Conservation (phyloP, 768 basidiomycete genomes). For the Trametes meyenii region DNA sequence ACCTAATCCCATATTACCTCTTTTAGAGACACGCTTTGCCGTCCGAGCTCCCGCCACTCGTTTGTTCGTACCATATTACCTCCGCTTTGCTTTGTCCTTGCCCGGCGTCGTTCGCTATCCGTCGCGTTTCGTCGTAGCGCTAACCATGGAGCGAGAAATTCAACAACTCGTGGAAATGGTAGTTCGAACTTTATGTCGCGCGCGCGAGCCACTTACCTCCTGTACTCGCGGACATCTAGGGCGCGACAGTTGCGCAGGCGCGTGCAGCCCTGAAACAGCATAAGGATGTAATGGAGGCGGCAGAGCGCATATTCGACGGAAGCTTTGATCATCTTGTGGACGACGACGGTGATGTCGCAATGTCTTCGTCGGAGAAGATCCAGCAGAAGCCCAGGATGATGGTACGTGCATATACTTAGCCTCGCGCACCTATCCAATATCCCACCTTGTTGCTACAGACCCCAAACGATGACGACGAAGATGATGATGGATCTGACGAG, state of each 20-base stretch:
- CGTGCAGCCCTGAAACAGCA: constrained; percentile 78
- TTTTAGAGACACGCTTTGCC: not conserved
- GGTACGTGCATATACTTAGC: constrained; percentile 23
- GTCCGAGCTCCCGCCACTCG: not conserved
- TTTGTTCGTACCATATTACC: not conserved
- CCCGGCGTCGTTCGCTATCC: not conserved
- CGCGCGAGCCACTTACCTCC: not conserved
- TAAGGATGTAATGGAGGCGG: constrained; percentile 92
- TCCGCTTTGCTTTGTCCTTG: not conserved
- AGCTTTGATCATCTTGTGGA: constrained; percentile 76
- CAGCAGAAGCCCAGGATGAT: constrained; percentile 30
- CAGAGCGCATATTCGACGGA: constrained; percentile 83
- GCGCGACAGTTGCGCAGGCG: constrained; percentile 81
- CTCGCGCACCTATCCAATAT: not conserved
- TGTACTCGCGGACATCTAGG: constrained; percentile 51
- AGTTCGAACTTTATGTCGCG: not conserved
- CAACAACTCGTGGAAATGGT: constrained; percentile 43
- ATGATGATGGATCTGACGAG: constrained; percentile 53
- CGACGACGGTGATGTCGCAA: constrained; percentile 44
- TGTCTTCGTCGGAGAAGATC: constrained; percentile 20
- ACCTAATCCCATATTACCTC: constrained; percentile 3
- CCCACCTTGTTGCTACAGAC: constrained; percentile 44
- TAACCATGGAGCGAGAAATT: constrained; percentile 38
- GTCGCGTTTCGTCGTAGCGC: not conserved
- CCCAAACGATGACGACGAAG: constrained; percentile 55